These are phyloP conservation scores for Rhododendron williamsianum DNA, from an alignment of 148 eudicot genomes.

Conservation along the genomic window DNA sequence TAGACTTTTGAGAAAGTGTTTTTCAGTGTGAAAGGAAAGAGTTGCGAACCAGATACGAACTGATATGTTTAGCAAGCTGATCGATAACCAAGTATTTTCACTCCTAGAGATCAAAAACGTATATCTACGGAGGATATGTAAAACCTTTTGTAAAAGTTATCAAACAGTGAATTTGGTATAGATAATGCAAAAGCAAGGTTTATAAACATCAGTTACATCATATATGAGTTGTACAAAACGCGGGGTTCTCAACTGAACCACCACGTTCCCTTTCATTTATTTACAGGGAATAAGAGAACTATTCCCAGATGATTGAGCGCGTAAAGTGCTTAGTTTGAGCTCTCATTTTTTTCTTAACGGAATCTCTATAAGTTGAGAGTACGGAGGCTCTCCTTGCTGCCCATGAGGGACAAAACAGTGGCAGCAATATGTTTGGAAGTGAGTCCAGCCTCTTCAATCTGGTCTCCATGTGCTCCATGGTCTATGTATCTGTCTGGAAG, in stretches of 20 bases:
- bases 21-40: not conserved
- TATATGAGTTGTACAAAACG: not conserved
- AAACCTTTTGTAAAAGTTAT: not conserved
- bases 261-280: not conserved
- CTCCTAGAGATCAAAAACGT: not conserved
- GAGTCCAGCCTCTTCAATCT: slow-evolving; percentile 38
- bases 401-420: slow-evolving; percentile 33
- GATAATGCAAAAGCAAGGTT: not conserved
- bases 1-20: not conserved
- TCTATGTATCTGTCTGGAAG: slow-evolving; percentile 42
- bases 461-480: slow-evolving; percentile 32
- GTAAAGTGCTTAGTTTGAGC: not conserved
- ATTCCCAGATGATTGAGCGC: not conserved
- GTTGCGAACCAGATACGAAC: not conserved
- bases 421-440: slow-evolving; percentile 34
- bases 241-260: not conserved
- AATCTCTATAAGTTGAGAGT: slow-evolving; percentile 8
- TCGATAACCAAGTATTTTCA: not conserved
- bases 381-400: slow-evolving; percentile 21
- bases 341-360: not conserved
- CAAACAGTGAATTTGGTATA: not conserved
- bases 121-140: not conserved
- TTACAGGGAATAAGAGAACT: not conserved
- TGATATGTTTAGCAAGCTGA: not conserved
- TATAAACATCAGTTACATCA: not conserved